A percentile compares a stretch with the other conserved stretches of the same genome.
Evolutionary conservation across 495 filamentous ascomycete genomes (phyloP).

Genomic region (Friedmanniomyces simplex): DNA sequence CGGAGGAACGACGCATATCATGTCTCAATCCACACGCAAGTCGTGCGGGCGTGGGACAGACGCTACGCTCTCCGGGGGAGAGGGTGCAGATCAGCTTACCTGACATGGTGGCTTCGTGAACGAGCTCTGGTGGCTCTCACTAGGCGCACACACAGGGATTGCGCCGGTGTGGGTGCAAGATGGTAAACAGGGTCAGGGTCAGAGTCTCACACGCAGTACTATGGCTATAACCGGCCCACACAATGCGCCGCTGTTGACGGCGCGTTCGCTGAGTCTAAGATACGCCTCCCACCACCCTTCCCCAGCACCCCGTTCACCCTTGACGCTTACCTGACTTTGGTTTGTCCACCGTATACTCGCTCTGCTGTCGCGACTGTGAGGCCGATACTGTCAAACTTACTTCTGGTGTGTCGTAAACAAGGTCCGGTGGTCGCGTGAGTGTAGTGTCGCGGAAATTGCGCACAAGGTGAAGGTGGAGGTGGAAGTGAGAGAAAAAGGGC

Average conservation of each 20-base stretch:
- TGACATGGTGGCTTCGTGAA: conserved; percentile 23
- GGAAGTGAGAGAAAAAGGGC: too few species aligned
- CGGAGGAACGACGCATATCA: conserved; percentile 6
- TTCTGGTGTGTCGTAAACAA: too few species aligned
- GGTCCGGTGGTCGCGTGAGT: too few species aligned
- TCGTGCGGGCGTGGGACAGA: not conserved
- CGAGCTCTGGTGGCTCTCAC: not conserved
- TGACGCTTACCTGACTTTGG: too few species aligned
- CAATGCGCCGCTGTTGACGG: not conserved
- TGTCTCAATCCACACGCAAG: not conserved
- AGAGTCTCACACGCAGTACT: not conserved
- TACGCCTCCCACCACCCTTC: not conserved
- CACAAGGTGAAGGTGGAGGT: too few species aligned
- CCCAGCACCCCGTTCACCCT: not conserved
- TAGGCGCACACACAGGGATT: not conserved
- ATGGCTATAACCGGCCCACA: not conserved
- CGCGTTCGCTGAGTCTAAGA: conserved; percentile 1
- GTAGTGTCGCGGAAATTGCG: too few species aligned
- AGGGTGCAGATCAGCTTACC: conserved; percentile 27
- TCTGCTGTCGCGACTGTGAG: too few species aligned
- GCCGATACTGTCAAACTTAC: too few species aligned
- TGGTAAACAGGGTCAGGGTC: not conserved
- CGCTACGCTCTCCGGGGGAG: not conserved
- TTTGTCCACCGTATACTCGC: too few species aligned
- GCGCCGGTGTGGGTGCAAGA: not conserved